Percentiles rank a stretch among this genome's conserved stretches.
These are phyloP conservation scores for Gracilaria gracilis DNA, from an alignment of 23 red algal genomes.

Conservation along the genomic window DNA sequence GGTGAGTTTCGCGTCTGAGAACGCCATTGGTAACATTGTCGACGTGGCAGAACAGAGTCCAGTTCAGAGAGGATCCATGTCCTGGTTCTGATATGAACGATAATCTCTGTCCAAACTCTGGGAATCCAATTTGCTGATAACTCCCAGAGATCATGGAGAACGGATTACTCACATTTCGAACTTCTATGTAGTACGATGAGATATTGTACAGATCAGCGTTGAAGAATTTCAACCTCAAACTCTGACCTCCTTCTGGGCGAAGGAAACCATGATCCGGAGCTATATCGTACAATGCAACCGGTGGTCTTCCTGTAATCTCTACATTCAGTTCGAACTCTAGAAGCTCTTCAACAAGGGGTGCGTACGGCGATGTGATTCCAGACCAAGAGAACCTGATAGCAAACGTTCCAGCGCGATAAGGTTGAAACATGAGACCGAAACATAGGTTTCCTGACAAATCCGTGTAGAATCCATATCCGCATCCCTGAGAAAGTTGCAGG, in stretches of 20 bases:
- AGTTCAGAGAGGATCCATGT: conserved; percentile 46
- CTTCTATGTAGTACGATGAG: conserved; percentile 32
- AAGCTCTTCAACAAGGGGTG: conserved; percentile 28
- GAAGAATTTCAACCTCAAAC: conserved; percentile 16
- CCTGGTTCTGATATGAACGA: conserved; percentile 61
- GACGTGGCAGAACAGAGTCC: conserved; percentile 59
- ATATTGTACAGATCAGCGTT: conserved; percentile 47
- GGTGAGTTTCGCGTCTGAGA: neutral
- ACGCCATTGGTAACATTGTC: neutral
- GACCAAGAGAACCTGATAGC: conserved; percentile 58
- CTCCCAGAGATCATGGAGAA: conserved; percentile 49
- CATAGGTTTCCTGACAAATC: conserved; percentile 36
- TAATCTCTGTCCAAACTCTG: conserved; percentile 46
- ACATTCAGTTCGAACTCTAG: conserved; percentile 44
- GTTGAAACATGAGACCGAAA: conserved; percentile 58
- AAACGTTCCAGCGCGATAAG: conserved; percentile 56
- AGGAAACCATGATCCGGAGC: conserved; percentile 35
- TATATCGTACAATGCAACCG: conserved; percentile 50
- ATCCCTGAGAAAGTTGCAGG: conserved; percentile 38
- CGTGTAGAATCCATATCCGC: conserved; percentile 71
- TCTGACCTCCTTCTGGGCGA: conserved; percentile 70
- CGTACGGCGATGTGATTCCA: conserved; percentile 29
- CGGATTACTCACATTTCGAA: conserved; percentile 34
- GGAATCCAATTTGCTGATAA: conserved; percentile 40
- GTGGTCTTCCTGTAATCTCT: conserved; percentile 52